These are phyloP conservation scores for Ceratobasidium sp. DNA, from an alignment of 1,284 basidiomycete genomes.

Conservation along the genomic window DNA sequence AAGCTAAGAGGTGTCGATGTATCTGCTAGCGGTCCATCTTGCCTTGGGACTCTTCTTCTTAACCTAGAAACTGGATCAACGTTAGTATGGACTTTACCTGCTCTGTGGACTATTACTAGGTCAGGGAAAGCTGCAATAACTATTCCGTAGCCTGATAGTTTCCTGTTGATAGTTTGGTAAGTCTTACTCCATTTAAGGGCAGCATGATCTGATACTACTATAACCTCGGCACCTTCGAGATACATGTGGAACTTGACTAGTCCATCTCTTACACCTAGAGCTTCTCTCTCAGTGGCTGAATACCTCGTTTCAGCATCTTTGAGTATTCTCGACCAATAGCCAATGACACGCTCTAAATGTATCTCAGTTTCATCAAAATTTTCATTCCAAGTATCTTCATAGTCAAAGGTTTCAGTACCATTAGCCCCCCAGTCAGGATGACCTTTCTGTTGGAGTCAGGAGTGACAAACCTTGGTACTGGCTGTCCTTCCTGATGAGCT, in stretches of 20 bases:
- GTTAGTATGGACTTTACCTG: constrained; percentile 52
- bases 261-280: constrained; percentile 50
- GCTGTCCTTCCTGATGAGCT: constrained; percentile 42
- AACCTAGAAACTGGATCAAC: constrained; percentile 52
- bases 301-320: constrained; percentile 50
- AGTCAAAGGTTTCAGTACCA: constrained; percentile 10
- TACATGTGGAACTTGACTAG: constrained; percentile 51
- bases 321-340: constrained; percentile 51
- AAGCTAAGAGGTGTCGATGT: background rate
- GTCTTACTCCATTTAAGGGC: constrained; percentile 51
- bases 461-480: constrained; percentile 45
- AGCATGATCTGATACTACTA: constrained; percentile 50
- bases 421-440: constrained; percentile 25
- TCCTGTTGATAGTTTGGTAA: constrained; percentile 50
- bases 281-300: constrained; percentile 52
- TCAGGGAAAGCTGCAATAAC: constrained; percentile 50
- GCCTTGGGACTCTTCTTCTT: constrained; percentile 35
- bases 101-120: constrained; percentile 52
- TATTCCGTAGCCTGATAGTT: constrained; percentile 49
- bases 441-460: constrained; percentile 44
- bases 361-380: constrained; percentile 50
- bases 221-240: constrained; percentile 49
- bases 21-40: constrained; percentile 39
- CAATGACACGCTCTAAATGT: constrained; percentile 50
- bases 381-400: constrained; percentile 44